Evolutionary conservation across 2,329 filamentous ascomycete genomes (phyloP).

Genomic region (Aotearoamyces nothofagi): DNA sequence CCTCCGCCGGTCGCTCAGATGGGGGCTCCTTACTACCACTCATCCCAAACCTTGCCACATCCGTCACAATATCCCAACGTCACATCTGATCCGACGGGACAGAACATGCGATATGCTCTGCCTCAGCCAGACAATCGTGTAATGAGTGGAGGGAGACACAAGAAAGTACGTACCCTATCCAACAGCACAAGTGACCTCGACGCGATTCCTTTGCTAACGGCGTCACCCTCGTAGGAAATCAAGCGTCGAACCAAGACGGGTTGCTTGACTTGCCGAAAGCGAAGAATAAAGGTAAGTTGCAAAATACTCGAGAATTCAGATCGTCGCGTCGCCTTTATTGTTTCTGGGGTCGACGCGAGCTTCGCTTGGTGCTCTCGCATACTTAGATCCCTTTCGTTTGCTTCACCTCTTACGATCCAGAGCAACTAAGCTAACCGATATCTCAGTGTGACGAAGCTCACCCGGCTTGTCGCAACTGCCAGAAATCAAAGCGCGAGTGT

Average conservation of each 20-base stretch:
- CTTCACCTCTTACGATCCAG: neutral
- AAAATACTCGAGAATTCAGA: too few relatives aligned
- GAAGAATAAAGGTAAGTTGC: slow-evolving; percentile 55
- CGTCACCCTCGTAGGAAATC: slow-evolving; percentile 37
- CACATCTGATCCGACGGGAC: slow-evolving; percentile 27
- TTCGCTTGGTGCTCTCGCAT: neutral
- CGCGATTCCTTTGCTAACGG: slow-evolving; percentile 12
- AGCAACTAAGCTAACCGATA: slow-evolving; percentile 9
- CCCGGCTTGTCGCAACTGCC: slow-evolving; percentile 80
- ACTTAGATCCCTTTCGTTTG: neutral
- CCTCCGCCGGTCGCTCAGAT: slow-evolving; percentile 36
- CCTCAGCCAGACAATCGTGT: slow-evolving; percentile 35
- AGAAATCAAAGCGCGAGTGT: slow-evolving; percentile 78
- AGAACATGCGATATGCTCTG: slow-evolving; percentile 37
- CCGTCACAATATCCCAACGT: slow-evolving; percentile 30
- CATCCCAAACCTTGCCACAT: slow-evolving; percentile 19
- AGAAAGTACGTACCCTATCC: slow-evolving; percentile 21
- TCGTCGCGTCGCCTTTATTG: too few relatives aligned
- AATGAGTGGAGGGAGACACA: slow-evolving; percentile 46
- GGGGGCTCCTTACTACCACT: slow-evolving; percentile 29
- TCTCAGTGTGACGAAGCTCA: slow-evolving; percentile 87
- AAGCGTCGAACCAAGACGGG: slow-evolving; percentile 62
- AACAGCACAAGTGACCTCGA: slow-evolving; percentile 4
- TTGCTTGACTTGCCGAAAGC: slow-evolving; percentile 49
- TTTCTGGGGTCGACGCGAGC: too few relatives aligned